Percentiles rank a stretch among this genome's conserved stretches.
phyloP scores from a whole-genome alignment of 495 filamentous ascomycete genomes.

The Entonaema liquescens region DNA sequence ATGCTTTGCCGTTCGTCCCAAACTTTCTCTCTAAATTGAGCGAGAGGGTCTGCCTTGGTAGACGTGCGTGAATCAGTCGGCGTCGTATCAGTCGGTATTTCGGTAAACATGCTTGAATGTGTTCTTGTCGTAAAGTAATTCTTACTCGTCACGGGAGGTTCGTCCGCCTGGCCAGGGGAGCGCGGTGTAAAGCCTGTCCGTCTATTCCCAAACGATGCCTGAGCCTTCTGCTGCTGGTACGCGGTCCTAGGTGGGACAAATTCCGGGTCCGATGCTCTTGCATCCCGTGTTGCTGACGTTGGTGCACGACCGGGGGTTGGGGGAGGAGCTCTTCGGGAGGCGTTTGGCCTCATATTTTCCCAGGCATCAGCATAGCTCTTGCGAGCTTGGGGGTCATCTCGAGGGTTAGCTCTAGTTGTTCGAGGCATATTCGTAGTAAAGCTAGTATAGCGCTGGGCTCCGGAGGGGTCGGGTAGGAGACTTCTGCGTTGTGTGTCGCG shows the following conservation, averaged over 20 bases:
- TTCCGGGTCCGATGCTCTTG: conserved; percentile 21
- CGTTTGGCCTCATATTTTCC: conserved; percentile 41
- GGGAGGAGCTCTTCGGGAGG: conserved; percentile 27
- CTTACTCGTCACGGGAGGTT: conserved; percentile 53
- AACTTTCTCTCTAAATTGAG: conserved; percentile 54
- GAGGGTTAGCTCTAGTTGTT: conserved; percentile 48
- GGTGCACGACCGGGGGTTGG: conserved; percentile 39
- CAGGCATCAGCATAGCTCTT: conserved; percentile 42
- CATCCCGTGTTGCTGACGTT: conserved; percentile 38
- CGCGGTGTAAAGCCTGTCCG: conserved; percentile 50
- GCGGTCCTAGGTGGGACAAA: conserved; percentile 49
- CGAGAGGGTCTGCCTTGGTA: conserved; percentile 51
- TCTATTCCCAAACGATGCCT: conserved; percentile 57
- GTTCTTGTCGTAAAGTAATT: conserved; percentile 54
- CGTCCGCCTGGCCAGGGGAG: conserved; percentile 53
- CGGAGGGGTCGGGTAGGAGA: conserved; percentile 56
- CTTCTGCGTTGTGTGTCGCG: conserved; percentile 47
- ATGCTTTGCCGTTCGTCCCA: conserved; percentile 67
- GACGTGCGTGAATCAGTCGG: conserved; percentile 19
- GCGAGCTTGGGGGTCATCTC: conserved; percentile 41
- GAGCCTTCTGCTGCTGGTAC: conserved; percentile 52
- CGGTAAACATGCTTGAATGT: conserved; percentile 46
- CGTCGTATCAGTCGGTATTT: conserved; percentile 49
- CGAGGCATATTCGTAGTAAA: conserved; percentile 53
- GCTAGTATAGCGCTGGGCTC: conserved; percentile 64